Evolutionary conservation across 2,329 filamentous ascomycete species (phyloP).

Genomic region (Nannizziopsis arthrosporioides): DNA sequence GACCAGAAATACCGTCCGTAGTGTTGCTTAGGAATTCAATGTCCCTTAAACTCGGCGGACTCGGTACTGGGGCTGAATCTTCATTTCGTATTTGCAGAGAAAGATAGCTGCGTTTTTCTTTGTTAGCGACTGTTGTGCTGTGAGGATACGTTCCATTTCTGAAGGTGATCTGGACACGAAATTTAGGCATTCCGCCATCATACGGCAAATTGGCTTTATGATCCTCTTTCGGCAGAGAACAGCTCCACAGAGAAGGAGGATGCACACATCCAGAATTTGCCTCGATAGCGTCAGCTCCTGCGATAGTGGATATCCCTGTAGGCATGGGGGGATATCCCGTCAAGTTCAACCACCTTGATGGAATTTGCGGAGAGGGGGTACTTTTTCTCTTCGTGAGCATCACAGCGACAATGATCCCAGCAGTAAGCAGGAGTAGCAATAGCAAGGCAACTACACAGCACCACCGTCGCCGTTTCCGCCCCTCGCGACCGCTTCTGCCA

Average conservation of each 20-base stretch:
- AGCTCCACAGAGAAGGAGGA: slow-evolving; percentile 72
- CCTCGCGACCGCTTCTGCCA: slow-evolving; percentile 51
- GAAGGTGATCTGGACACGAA: slow-evolving; percentile 63
- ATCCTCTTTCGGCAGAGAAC: slow-evolving; percentile 66
- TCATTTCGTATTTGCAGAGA: slow-evolving; percentile 16
- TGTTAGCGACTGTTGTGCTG: slow-evolving; percentile 47
- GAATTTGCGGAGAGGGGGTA: slow-evolving; percentile 19
- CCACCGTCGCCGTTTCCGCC: slow-evolving; percentile 50
- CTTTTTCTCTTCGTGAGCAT: slow-evolving; percentile 16
- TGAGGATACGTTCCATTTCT: slow-evolving; percentile 45
- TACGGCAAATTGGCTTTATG: slow-evolving; percentile 54
- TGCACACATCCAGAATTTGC: slow-evolving; percentile 58
- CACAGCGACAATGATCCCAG: slow-evolving; percentile 38
- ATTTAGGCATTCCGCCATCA: slow-evolving; percentile 58
- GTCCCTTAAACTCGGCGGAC: slow-evolving; percentile 49
- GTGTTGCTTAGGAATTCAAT: slow-evolving; percentile 74
- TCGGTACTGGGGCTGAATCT: slow-evolving; percentile 35
- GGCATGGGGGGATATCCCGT: slow-evolving; percentile 80
- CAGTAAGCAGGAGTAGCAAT: slow-evolving; percentile 38
- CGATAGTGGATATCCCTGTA: slow-evolving; percentile 67
- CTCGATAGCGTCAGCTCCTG: slow-evolving; percentile 55
- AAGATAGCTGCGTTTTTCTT: slow-evolving; percentile 14
- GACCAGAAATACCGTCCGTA: slow-evolving; percentile 59
- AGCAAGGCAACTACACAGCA: slow-evolving; percentile 45
- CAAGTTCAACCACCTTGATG: slow-evolving; percentile 64